A percentile compares a stretch with the other conserved stretches of the same genome.
These are phyloP conservation scores for Aspergillus pseudoterreus DNA, from an alignment of 2,329 filamentous ascomycete species.

Conservation along the genomic window DNA sequence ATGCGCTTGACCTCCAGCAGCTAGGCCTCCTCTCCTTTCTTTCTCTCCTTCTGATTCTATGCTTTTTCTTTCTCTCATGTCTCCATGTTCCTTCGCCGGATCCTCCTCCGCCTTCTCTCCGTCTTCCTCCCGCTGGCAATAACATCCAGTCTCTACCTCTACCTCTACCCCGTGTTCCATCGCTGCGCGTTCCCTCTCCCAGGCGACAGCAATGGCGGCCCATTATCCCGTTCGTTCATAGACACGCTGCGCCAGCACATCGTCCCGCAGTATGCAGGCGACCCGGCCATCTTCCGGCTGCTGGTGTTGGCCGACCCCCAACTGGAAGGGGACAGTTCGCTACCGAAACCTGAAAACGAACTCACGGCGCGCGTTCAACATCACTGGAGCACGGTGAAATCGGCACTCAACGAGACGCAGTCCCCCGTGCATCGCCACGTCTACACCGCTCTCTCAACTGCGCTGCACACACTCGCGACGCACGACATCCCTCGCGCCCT, in stretches of 20 bases:
- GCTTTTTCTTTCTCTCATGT: neutral
- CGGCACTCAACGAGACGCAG: slow-evolving; percentile 11
- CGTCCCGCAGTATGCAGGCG: slow-evolving; percentile 10
- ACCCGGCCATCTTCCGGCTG: slow-evolving; percentile 72
- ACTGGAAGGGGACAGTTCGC: slow-evolving; percentile 84
- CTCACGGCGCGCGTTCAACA: slow-evolving; percentile 38
- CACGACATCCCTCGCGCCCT: slow-evolving; percentile 67
- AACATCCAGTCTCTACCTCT: slow-evolving; percentile 71
- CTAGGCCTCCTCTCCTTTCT: neutral
- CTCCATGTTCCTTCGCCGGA: slow-evolving; percentile 51
- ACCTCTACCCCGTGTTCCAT: slow-evolving; percentile 78
- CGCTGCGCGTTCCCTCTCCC: slow-evolving; percentile 73
- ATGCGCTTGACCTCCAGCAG: neutral
- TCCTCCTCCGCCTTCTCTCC: slow-evolving; percentile 45
- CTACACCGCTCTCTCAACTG: slow-evolving; percentile 18
- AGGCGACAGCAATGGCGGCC: slow-evolving; percentile 5
- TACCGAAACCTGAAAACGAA: slow-evolving; percentile 54
- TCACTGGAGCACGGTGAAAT: slow-evolving; percentile 30
- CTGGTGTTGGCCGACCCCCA: slow-evolving; percentile 89
- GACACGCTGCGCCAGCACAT: slow-evolving; percentile 39
- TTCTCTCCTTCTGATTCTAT: neutral
- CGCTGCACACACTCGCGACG: slow-evolving; percentile 44
- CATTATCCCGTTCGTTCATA: slow-evolving; percentile 22
- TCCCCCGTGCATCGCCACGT: slow-evolving; percentile 17
- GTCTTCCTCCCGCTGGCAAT: slow-evolving; percentile 64